These are phyloP conservation scores for Trichoderma lentiforme DNA, from an alignment of 2,329 filamentous ascomycete genomes.

Conservation along the genomic window DNA sequence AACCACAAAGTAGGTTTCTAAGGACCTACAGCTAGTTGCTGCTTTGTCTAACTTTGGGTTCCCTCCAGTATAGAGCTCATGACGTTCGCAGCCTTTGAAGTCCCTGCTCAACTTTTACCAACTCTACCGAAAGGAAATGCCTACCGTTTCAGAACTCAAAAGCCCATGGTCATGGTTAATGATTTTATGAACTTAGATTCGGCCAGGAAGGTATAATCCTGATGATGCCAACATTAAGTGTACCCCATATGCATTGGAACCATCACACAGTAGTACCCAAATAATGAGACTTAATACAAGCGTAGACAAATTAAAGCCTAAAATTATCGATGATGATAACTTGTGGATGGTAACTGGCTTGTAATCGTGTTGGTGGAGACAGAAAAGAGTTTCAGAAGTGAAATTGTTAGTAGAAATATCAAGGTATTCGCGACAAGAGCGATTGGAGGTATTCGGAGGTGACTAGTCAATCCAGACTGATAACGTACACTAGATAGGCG, in stretches of 20 bases:
- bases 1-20: neutral
- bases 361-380: neutral
- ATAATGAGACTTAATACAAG: neutral
- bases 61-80: neutral
- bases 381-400: neutral
- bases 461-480: neutral
- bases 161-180: neutral
- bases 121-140: neutral
- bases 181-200: neutral
- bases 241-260: neutral
- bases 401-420: neutral
- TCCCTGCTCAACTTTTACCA: neutral
- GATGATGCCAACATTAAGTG: neutral
- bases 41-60: neutral
- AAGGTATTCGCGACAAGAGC: neutral
- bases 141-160: neutral
- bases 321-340: neutral
- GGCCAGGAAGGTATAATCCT: neutral
- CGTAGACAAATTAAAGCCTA: neutral
- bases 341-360: neutral
- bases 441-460: neutral
- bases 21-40: neutral
- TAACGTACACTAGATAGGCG: neutral
- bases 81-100: neutral
- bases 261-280: neutral